A percentile compares a stretch with the other conserved stretches of the same genome.
Evolutionary conservation across 768 basidiomycete species (phyloP).

Genomic region (Tylopilus rubrobrunneus): DNA sequence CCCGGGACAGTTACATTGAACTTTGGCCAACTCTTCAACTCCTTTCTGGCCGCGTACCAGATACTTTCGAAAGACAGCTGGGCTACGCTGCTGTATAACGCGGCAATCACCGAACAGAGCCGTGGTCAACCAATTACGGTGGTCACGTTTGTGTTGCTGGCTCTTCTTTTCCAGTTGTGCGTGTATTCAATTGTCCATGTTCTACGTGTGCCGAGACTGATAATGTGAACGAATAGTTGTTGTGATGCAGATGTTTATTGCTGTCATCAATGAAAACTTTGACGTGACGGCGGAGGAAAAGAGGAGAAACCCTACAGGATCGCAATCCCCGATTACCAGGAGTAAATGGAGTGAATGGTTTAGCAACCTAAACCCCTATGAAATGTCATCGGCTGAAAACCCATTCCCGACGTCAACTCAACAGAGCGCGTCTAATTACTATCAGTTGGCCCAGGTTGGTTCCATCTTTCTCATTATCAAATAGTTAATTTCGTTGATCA

Average conservation of each 20-base stretch:
- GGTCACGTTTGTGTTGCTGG: constrained; percentile 68
- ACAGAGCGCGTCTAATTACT: constrained; percentile 25
- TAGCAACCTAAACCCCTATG: constrained; percentile 80
- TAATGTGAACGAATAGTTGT: constrained; percentile 54
- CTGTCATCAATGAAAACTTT: constrained; percentile 96
- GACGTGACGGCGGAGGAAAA: constrained; percentile 88
- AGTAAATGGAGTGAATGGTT: constrained; percentile 47
- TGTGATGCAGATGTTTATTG: constrained; percentile 92
- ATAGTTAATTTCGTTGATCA: constrained; percentile 11
- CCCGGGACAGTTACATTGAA: constrained; percentile 49
- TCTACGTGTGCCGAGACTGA: background rate
- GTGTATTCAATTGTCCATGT: constrained; percentile 22
- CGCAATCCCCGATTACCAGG: constrained; percentile 46
- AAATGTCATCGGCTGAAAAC: too few species aligned
- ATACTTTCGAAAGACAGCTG: constrained; percentile 94
- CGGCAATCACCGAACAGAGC: too few species aligned
- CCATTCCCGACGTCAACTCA: constrained; percentile 20
- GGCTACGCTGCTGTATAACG: constrained; percentile 70
- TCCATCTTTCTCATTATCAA: background rate
- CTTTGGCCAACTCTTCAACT: constrained; percentile 78
- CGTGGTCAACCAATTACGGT: constrained; percentile 67
- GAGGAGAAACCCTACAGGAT: constrained; percentile 70
- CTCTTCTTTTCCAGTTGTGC: constrained; percentile 88
- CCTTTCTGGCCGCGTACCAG: constrained; percentile 84
- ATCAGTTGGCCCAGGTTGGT: constrained; percentile 29